Base-by-base conservation (phyloP, 495 filamentous ascomycete genomes). In the Lichenothelia convexa region DNA sequence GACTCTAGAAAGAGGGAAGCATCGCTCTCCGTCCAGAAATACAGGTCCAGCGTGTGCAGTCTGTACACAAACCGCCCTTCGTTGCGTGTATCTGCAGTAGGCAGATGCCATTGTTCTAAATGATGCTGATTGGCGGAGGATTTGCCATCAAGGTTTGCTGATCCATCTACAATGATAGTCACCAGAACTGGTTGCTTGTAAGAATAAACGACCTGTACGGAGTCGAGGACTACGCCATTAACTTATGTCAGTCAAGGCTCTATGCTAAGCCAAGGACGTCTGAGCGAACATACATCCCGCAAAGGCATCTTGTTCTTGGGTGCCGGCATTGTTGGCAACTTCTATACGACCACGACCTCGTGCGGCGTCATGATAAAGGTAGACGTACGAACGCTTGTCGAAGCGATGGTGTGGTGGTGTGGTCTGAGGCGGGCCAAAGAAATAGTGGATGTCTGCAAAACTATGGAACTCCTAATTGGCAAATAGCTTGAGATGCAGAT, bases 391-490 rank as follows among this genome's bases (percentile, higher is more conserved):
- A 33, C 71, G 71, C 49, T 86, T 86, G 50, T 86, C 80, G 56
- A 93, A 93, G 18, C 84, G 73, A 55, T 93, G 81, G 49, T 86
- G 77, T 19, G 67, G 65, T 8, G 80, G 80, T 34, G 72, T 78
- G 17, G 66, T 61, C 1, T 69, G 68, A 2, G 83, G 80, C 13
- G 68, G 63, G 7, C 73, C 65, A 58, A 92, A 91, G 53, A 75
- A 92, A 55, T 87, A 93, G 57, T 92, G 85, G 30, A 91, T 63
- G 53, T 93, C 85, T 15, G 74, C 82, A 51, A 84, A 91, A 48
- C 85, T 93, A 55, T 29, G 12, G 15, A 24, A 17, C 15, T 7
- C 3, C 27, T 26, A 15, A 5, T n/a, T n/a, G n/a, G 9, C 6
- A 8, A 35, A 1, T 19, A 34, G 4, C 5, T 36, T 2, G 16